A percentile compares a stretch with the other conserved stretches of the same genome.
Evolutionary conservation across 2,329 filamentous ascomycete species (phyloP).

Genomic region (Hypoxylon sp.): DNA sequence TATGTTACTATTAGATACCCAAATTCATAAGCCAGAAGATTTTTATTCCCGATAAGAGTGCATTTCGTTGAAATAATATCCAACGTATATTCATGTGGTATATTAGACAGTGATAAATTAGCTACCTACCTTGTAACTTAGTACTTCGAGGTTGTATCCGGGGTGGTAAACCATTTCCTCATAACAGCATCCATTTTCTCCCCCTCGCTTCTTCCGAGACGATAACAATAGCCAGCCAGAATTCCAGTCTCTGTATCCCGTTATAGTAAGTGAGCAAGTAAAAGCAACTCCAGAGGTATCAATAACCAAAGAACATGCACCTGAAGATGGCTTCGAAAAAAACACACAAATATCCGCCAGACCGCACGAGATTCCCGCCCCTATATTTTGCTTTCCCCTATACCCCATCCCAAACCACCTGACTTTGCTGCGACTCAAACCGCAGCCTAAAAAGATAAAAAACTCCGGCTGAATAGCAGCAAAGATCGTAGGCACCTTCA

Average conservation of each 20-base stretch:
- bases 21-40: background rate
- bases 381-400: constrained; percentile 23
- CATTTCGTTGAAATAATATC: constrained; percentile 2
- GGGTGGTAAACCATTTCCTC: constrained; percentile 30
- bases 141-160: constrained; percentile 19
- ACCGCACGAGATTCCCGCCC: constrained; percentile 13
- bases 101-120: constrained; percentile 33
- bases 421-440: constrained; percentile 27
- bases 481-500: constrained; percentile 19
- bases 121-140: constrained; percentile 3
- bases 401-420: constrained; percentile 6
- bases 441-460: constrained; percentile 20
- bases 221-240: constrained; percentile 4
- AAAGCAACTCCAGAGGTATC: constrained; percentile 39
- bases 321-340: constrained; percentile 16
- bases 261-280: constrained; percentile 4
- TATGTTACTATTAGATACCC: constrained; percentile 9
- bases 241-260: constrained; percentile 35
- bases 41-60: background rate
- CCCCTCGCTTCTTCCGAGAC: constrained; percentile 8
- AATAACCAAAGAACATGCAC: constrained; percentile 35
- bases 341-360: constrained; percentile 26
- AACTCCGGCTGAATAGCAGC: constrained; percentile 34
- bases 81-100: constrained; percentile 15
- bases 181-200: constrained; percentile 12